A percentile compares a stretch with the other conserved stretches of the same genome.
phyloP scores from a whole-genome alignment of 345 rosid species.

The Euphorbia lathyris region DNA sequence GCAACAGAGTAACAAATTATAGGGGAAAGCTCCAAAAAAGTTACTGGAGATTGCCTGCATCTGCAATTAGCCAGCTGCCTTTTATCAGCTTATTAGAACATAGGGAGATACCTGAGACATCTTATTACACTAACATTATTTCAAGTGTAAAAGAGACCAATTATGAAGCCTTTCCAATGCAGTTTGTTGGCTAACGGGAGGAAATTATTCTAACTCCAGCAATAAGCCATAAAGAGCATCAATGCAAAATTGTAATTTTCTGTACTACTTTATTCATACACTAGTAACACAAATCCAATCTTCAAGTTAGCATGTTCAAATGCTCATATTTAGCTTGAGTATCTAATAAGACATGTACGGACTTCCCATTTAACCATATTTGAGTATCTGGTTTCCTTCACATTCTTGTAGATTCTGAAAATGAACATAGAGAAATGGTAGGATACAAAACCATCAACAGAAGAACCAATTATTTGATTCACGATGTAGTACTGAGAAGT shows the following conservation, averaged over 20 bases:
- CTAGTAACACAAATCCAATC: slow-evolving; percentile 1
- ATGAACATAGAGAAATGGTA: background rate
- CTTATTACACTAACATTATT: background rate
- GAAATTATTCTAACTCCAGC: background rate
- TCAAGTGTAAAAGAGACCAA: background rate
- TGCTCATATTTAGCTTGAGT: background rate
- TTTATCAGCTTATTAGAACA: slow-evolving; percentile 17
- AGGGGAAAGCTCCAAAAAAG: slow-evolving; percentile 47
- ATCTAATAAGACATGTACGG: slow-evolving; percentile 4
- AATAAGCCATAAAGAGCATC: background rate
- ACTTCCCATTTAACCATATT: background rate
- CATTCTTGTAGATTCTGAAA: background rate
- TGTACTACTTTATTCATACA: background rate
- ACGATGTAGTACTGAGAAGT: slow-evolving; percentile 13
- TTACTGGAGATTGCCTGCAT: slow-evolving; percentile 49
- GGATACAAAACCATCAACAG: background rate
- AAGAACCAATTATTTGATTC: slow-evolving; percentile 3
- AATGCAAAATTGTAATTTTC: background rate
- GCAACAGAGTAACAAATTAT: slow-evolving; percentile 45
- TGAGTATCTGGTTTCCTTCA: background rate
- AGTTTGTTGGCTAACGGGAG: background rate
- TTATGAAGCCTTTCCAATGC: background rate
- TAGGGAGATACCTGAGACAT: background rate
- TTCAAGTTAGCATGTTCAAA: background rate
- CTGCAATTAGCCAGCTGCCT: slow-evolving; percentile 40